Evolutionary conservation across 495 filamentous ascomycete species (phyloP), one percentile per base, ranked within the genome.

Genomic region (Hypomontagnella monticulosa): DNA sequence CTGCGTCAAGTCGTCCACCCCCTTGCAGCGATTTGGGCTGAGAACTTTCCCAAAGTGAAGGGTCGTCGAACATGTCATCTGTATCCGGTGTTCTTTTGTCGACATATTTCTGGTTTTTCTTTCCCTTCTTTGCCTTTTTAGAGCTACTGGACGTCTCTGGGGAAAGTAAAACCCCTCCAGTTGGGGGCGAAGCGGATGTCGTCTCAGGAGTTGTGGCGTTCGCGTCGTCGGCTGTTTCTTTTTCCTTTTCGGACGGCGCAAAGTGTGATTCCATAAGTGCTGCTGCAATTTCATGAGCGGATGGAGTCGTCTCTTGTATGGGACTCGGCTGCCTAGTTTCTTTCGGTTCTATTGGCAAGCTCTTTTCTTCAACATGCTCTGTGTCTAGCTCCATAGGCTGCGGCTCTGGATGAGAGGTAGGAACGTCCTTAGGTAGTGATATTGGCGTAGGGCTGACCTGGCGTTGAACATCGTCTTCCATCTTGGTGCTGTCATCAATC

Each of bases 41-140:
- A 77, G 83, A 70, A 71, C 81, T 62, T 79, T 89, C 87, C 83
- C 36, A 85, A 73, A 77, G 76, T 77, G 67, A 78, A 79, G 74
- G 55, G 61, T 79, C 76, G 65, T 78, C 75, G 65, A 77, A 75
- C 51, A 78, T 69, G 71, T 79, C 75, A 59, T 84, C 76, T 58
- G 76, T 74, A 41, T 61, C 69, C 37, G 63, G 36, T 36, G 57
- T 58, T 52, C 69, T 71, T 40, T 72, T 70, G 40, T 79, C 75
- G 46, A 71, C 72, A 36, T 61, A 56, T 42, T 64, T 68, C 18
- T 66, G 69, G 8, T 57, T 53, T 34, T 60, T 66, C 42, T 56
- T 69, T 38, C 33, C 52, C 40, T 46, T 57, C 51, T 76, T 72
- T 30, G 57, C 56, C 48, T 70, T 72, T 58, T 70, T 47, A 23